Conservation (phyloP, 164 flowering plant species). For the Echeveria elegans region DNA sequence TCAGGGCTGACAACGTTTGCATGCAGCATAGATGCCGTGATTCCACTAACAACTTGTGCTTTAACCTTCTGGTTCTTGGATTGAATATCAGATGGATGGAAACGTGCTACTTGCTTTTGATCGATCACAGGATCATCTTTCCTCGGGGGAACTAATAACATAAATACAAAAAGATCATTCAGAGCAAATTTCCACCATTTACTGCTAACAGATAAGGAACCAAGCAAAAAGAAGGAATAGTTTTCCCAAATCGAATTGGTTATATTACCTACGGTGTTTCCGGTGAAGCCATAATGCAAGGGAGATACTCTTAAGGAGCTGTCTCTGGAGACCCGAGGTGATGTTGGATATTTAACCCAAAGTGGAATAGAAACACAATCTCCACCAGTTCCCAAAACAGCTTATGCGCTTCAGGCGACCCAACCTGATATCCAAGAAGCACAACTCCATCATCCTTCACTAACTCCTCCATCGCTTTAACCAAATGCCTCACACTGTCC, state of each 20-base stretch:
- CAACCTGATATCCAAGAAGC: constrained; percentile 72
- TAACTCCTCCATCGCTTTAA: constrained; percentile 56
- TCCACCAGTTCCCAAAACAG: constrained; percentile 74
- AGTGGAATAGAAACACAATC: constrained; percentile 41
- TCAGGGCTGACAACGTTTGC: constrained; percentile 15
- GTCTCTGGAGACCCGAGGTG: no score
- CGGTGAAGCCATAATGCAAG: no score
- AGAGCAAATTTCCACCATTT: not conserved
- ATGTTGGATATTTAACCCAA: no score
- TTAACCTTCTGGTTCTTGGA: constrained; percentile 13
- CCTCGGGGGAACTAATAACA: constrained; percentile 19
- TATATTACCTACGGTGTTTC: no score
- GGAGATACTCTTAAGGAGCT: no score
- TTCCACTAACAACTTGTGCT: constrained; percentile 9
- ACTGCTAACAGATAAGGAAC: not conserved
- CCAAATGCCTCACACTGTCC: constrained; percentile 43
- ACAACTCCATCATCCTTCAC: constrained; percentile 56
- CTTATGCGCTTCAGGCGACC: constrained; percentile 71
- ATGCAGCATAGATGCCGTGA: constrained; percentile 14
- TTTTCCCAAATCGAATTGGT: no score
- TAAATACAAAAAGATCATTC: not conserved
- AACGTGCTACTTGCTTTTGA: constrained; percentile 7
- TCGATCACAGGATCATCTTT: constrained; percentile 6
- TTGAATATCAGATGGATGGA: constrained; percentile 12
- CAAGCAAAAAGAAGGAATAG: not conserved